phyloP scores from a whole-genome alignment of 768 basidiomycete species.

The Termitomyces sp. region DNA sequence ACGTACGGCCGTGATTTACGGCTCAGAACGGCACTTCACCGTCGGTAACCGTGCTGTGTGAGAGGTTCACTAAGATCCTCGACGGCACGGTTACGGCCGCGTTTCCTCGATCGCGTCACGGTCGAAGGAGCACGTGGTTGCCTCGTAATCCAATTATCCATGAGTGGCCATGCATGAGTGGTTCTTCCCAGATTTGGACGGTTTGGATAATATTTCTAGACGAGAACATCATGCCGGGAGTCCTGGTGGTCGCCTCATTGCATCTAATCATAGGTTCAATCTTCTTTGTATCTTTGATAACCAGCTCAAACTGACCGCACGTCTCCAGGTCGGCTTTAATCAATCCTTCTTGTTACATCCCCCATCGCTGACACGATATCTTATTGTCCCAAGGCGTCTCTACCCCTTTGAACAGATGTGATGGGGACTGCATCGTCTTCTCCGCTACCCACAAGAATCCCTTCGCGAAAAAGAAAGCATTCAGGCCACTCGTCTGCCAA shows the following conservation, averaged over 20 bases:
- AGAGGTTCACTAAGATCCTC: no score
- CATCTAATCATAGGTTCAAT: not conserved
- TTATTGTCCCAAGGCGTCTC: not conserved
- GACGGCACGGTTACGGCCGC: no score
- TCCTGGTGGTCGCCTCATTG: conserved; percentile 3
- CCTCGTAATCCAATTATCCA: not conserved
- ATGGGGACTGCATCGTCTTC: not conserved
- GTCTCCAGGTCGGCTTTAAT: not conserved
- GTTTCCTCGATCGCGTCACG: not conserved
- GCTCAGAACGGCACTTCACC: no score
- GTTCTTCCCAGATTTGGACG: not conserved
- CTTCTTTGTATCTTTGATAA: not conserved
- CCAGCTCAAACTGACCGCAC: not conserved
- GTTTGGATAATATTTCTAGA: not conserved
- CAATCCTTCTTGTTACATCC: not conserved
- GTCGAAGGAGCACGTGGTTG: not conserved
- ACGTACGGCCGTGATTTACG: no score
- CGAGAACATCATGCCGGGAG: conserved; percentile 3
- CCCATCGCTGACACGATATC: not conserved
- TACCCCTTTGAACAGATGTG: not conserved
- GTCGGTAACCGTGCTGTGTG: no score
- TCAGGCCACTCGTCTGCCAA: not conserved
- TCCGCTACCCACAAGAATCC: not conserved
- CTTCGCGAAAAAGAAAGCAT: not conserved
- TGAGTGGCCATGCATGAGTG: not conserved